Conservation (phyloP, 2,329 filamentous ascomycete genomes). For the Aulographum hederae region DNA sequence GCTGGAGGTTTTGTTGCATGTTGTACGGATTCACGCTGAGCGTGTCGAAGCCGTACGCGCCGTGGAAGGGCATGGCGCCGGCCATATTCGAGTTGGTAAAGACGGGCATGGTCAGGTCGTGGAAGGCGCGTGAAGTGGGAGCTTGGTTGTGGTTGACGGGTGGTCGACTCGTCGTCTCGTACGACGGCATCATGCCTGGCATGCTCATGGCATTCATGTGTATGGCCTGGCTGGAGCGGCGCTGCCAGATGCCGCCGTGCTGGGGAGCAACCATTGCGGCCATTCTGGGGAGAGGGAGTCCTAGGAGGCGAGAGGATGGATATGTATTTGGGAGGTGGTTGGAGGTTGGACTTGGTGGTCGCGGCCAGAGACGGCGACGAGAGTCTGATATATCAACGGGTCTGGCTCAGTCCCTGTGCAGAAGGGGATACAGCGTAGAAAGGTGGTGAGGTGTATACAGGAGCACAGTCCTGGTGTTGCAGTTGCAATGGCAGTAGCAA, state of each 20-base stretch:
- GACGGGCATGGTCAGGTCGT: constrained; percentile 17
- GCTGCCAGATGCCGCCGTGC: constrained; percentile 16
- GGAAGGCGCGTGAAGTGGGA: constrained; percentile 14
- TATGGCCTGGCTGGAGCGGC: constrained; percentile 5
- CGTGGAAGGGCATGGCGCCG: constrained; percentile 17
- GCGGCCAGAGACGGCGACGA: no score
- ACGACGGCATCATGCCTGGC: constrained; percentile 2
- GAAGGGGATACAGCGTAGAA: no score
- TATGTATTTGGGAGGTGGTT: no score
- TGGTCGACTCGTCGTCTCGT: constrained; percentile 10
- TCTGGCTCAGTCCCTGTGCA: no score
- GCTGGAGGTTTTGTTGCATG: constrained; percentile 13
- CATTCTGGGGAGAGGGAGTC: constrained; percentile 8
- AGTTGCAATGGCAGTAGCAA: no score
- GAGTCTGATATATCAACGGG: no score
- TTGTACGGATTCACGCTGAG: constrained; percentile 17
- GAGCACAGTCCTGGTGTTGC: no score
- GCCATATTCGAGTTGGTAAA: constrained; percentile 13
- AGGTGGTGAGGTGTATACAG: no score
- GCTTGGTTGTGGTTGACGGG: no score
- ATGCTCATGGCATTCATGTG: constrained; percentile 6
- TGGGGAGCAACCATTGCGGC: constrained; percentile 18
- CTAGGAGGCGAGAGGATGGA: neutral
- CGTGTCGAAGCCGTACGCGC: constrained; percentile 16
- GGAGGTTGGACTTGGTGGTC: no score